phyloP scores from a whole-genome alignment of 768 basidiomycete species.

The Lepiota venenata region DNA sequence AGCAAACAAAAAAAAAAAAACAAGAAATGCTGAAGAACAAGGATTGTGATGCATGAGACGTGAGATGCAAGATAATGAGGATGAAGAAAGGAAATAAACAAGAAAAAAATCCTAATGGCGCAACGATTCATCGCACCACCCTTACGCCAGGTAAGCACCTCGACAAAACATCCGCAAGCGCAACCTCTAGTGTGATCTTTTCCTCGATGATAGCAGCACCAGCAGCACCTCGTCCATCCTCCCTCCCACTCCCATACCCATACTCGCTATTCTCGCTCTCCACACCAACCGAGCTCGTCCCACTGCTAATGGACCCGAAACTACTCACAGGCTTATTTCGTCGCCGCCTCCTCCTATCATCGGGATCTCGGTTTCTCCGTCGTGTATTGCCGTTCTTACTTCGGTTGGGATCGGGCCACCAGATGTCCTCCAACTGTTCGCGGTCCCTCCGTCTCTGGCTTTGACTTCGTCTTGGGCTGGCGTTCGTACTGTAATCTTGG shows the following conservation, averaged over 20 bases:
- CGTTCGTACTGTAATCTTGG: too few relatives aligned
- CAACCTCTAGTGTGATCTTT: constrained; percentile 10
- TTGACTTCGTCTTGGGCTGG: neutral
- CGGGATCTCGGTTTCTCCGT: neutral
- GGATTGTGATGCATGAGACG: neutral
- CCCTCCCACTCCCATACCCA: neutral
- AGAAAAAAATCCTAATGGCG: neutral
- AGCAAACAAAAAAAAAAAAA: neutral
- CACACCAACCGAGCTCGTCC: neutral
- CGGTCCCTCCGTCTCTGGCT: neutral
- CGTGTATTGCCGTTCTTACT: neutral
- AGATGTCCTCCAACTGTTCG: neutral
- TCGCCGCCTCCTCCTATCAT: neutral
- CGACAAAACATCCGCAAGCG: constrained; percentile 8
- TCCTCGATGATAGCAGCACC: neutral
- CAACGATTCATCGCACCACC: constrained; percentile 2
- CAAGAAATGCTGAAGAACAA: neutral
- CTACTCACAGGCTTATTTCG: constrained; percentile 2
- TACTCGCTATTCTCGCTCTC: neutral
- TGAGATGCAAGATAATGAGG: neutral
- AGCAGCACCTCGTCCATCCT: neutral
- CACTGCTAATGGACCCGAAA: constrained; percentile 1
- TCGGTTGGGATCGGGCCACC: too few relatives aligned
- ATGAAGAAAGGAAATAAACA: neutral
- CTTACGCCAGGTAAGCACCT: constrained; percentile 9